Conservation (phyloP, 2,329 filamentous ascomycete genomes). For the Aspergillus calidoustus region DNA sequence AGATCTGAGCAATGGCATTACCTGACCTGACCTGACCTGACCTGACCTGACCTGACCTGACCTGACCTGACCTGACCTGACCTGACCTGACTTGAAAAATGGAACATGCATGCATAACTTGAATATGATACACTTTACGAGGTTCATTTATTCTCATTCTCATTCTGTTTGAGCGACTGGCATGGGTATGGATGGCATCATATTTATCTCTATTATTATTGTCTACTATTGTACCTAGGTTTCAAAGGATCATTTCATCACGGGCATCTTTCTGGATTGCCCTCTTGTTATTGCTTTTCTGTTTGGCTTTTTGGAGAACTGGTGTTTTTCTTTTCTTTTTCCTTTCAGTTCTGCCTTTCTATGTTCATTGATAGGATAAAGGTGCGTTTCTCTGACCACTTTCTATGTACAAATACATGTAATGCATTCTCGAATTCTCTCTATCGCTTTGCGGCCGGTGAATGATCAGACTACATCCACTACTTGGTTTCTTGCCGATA, state of each 20-base stretch:
- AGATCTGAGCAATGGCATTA: conserved; percentile 15
- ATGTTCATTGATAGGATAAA: background rate
- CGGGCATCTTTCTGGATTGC: background rate
- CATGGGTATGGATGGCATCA: conserved; percentile 3
- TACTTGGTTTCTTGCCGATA: no score
- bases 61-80: conserved; percentile 4
- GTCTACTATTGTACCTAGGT: background rate
- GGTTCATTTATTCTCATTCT: conserved; percentile 3
- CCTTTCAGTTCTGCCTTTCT: background rate
- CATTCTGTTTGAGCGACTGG: conserved; percentile 9
- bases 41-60: conserved; percentile 5
- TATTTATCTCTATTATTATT: background rate
- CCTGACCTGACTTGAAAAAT: conserved; percentile 2
- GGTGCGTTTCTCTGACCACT: background rate
- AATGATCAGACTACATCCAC: no score
- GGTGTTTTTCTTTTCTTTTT: background rate
- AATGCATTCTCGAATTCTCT: background rate
- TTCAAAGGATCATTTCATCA: background rate
- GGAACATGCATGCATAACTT: conserved; percentile 13
- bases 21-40: conserved; percentile 5
- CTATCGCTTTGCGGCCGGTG: background rate
- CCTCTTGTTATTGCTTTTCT: background rate
- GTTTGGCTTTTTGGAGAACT: background rate
- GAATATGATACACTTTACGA: conserved; percentile 16
- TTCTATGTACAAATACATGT: background rate